These are phyloP conservation scores for Cunninghamia lanceolata DNA, from an alignment of 75 land plant species.

Conservation along the genomic window DNA sequence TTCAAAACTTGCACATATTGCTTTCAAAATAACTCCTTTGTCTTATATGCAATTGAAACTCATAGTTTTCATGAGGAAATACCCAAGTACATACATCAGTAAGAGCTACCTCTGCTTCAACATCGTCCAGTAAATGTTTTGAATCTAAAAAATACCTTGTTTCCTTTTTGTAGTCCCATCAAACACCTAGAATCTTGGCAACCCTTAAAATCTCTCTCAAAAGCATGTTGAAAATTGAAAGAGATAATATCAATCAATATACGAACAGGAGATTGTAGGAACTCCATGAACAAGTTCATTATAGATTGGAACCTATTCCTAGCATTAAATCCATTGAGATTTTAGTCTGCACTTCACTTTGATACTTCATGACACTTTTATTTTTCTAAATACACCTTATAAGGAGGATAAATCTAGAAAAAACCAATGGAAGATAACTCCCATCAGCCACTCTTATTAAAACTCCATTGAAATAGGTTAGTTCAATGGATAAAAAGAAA, in stretches of 20 bases:
- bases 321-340: slow-evolving; percentile 84
- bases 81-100: too few relatives aligned
- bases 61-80: not conserved
- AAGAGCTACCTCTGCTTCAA: too few relatives aligned
- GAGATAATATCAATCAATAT: too few relatives aligned
- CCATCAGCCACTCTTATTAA: slow-evolving; percentile 78
- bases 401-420: slow-evolving; percentile 56
- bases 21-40: slow-evolving; percentile 89
- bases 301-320: slow-evolving; percentile 74
- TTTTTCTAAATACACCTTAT: slow-evolving; percentile 95
- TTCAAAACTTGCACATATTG: slow-evolving; percentile 94
- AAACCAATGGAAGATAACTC: slow-evolving; percentile 91
- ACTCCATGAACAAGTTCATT: slow-evolving; percentile 90
- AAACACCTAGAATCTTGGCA: too few relatives aligned
- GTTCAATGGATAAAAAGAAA: slow-evolving; percentile 75
- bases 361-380: slow-evolving; percentile 88
- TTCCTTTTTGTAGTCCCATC: too few relatives aligned
- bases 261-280: too few relatives aligned
- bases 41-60: slow-evolving; percentile 45
- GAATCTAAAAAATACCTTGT: too few relatives aligned
- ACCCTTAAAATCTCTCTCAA: too few relatives aligned
- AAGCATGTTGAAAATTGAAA: too few relatives aligned
- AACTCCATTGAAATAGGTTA: slow-evolving; percentile 73
- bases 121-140: too few relatives aligned
- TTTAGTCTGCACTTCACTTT: slow-evolving; percentile 86